phyloP scores from a whole-genome alignment of 352 stramenopile species.

The Globisporangium acanthophoron region DNA sequence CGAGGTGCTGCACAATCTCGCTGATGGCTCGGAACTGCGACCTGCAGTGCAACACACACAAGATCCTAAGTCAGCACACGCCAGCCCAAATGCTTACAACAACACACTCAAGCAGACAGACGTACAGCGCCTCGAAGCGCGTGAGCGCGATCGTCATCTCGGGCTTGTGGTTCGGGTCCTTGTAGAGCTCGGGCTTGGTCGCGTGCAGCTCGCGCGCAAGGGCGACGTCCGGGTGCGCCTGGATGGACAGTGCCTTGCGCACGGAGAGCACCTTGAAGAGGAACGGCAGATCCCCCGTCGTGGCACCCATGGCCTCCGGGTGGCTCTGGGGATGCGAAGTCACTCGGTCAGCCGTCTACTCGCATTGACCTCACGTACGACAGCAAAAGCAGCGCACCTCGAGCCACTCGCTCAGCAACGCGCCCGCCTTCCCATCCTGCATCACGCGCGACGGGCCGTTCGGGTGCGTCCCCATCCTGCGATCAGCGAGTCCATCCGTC shows the following conservation, averaged over 20 bases:
- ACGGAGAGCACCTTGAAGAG: constrained; percentile 98
- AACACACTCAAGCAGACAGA: neutral
- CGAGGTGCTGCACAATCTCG: constrained; percentile 81
- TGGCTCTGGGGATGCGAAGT: constrained; percentile 14
- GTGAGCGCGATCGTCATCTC: constrained; percentile 99
- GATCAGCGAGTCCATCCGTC: constrained; percentile 7
- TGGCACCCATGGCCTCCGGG: constrained; percentile 24
- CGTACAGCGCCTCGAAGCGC: constrained; percentile 92
- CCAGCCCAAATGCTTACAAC: neutral
- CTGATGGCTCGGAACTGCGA: constrained; percentile 89
- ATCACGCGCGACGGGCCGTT: constrained; percentile 87
- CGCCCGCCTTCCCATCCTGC: constrained; percentile 27
- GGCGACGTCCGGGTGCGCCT: constrained; percentile 86
- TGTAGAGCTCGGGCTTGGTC: constrained; percentile 92
- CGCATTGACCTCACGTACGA: neutral
- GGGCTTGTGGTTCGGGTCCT: constrained; percentile 99
- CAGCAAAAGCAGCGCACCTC: constrained; percentile 20
- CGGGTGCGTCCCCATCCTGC: constrained; percentile 93
- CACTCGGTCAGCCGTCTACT: neutral
- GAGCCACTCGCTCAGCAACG: constrained; percentile 71
- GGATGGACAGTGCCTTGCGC: constrained; percentile 97
- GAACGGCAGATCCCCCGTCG: constrained; percentile 89
- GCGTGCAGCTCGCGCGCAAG: constrained; percentile 78
- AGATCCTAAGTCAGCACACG: neutral
- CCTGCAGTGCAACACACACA: constrained; percentile 7